Evolutionary conservation across 164 flowering plant genomes (phyloP), one percentile per base, ranked within the genome.

Genomic region (Amborella trichopoda): DNA sequence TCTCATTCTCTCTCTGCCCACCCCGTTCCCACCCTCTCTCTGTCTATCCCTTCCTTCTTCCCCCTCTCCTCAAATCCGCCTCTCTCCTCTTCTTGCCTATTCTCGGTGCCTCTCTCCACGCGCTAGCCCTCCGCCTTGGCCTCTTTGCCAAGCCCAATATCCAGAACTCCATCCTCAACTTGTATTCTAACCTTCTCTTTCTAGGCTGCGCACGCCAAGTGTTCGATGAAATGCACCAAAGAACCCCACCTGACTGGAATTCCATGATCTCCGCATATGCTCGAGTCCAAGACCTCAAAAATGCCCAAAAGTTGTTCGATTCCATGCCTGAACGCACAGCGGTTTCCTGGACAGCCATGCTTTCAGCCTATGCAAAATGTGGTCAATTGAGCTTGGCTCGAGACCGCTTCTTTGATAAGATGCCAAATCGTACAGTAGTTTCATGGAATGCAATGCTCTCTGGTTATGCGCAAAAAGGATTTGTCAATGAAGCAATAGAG

Each of bases 361-460:
- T 85, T 33, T 65, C 64, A 32, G 90, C 90, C 43, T 79, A 63
- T 63, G 60, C 76, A 1, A 71, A 55, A 59, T 19, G 46, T 21
- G 56, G 68, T 44, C 67, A 81, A 61, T 52, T 77, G 72, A 67
- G 46, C 41, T 68, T 38, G 23, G 90, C 90, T 0, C 58, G 80
- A 53, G 49, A 44, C n/a, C 54, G 48, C 34, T 81, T 81, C 44
- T n/a, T n/a, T n/a, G 71, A 81, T 44, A 36, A 26, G 17, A 85
- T 79, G 87, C 87, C 90, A 0, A 73, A 64, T 46, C 75, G 51
- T 53, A 80, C 41, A 40, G 80, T 80, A 23, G 83, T 80, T 5
- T 81, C 91, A 0, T 85, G 95, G 95, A 85, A 81, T 49, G 83
- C 91, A 2, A 74, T 85, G 85, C 63, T 81, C 4, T 66, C 90